These are phyloP conservation scores for Oryza glumipatula DNA, from an alignment of 176 grass and related monocot genomes.

Conservation along the genomic window DNA sequence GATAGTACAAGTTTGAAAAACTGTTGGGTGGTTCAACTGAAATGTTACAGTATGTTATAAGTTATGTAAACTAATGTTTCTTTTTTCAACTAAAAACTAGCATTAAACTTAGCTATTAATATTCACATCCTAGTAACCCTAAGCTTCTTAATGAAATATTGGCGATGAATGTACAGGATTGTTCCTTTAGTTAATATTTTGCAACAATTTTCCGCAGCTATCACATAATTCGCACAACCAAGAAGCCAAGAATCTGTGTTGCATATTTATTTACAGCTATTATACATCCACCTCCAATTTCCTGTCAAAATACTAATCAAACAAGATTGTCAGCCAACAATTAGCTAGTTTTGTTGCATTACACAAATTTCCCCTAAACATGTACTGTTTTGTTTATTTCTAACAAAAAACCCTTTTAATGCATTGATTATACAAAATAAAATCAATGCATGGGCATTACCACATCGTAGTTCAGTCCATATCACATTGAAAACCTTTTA, in stretches of 20 bases:
- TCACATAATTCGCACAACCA: not conserved
- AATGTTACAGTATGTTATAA: not conserved
- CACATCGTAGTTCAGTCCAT: not conserved
- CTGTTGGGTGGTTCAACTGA: not conserved
- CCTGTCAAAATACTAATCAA: not conserved
- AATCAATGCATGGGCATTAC: not conserved
- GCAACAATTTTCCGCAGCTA: not conserved
- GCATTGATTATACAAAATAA: conserved; percentile 2
- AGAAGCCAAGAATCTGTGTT: not conserved
- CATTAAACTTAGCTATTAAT: not conserved
- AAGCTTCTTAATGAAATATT: not conserved
- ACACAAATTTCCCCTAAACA: not conserved
- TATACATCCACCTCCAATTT: not conserved
- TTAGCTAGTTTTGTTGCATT: conserved; percentile 26
- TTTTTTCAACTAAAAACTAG: not conserved
- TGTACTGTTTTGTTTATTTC: not conserved
- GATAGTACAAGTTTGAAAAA: not conserved
- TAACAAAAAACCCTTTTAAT: conserved; percentile 7
- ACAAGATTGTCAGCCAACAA: conserved; percentile 1
- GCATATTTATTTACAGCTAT: not conserved
- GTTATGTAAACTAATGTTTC: not conserved
- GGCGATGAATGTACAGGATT: not conserved
- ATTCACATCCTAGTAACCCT: not conserved
- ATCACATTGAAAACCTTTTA: conserved; percentile 22
- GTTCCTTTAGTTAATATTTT: not conserved